Base-by-base conservation (phyloP, 257 asterid genomes). In the Solanum dulcamara region DNA sequence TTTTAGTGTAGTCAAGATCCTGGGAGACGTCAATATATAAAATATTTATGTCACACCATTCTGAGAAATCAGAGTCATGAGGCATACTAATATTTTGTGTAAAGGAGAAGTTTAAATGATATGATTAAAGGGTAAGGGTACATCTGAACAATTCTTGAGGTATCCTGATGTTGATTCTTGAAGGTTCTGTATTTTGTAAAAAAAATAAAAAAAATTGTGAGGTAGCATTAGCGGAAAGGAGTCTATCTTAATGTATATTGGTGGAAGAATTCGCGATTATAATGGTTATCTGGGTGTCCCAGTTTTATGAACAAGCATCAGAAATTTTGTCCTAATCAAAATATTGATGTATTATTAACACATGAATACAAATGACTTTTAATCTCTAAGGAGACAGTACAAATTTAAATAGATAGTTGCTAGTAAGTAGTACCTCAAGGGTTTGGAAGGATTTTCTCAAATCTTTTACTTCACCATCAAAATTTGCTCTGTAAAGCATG, bases 401-500 rank as follows among this genome's bases (percentile, higher is more conserved):
- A 62, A 60, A 62, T 44, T 8, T 62, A 83, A 40, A 30, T 48
- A 51, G n/a, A 84, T 33, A 57, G 42, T 53, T 74, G 59, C 26
- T 79, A n/a, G n/a, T n/a, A n/a, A n/a, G n/a, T n/a, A 67, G 86
- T 91, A 97, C 99, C 99, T 97, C 98, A 50, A 97, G 91, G 32
- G 98, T 91, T 84, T 91, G 94, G 74, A 95, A 97, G 72, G 98
- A 92, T 60, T 92, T 95, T 70, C 93, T 89, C 85, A 97, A 90
- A 91, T 97, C 96, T 20, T 91, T 90, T 14, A 94, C 91, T 93
- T 97, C 99, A 11, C 94, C 85, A 70, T 93, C 98, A 79, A 97
- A 97, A 91, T 97, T 97, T 83, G 98, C 97, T 86, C 98, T 89
- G 87, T 97, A 97, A 62, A 97, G 91, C 99, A 97, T 94, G 38